Evolutionary conservation across 2,329 filamentous ascomycete genomes (phyloP).

Genomic region (Cryphonectria nitschkei): DNA sequence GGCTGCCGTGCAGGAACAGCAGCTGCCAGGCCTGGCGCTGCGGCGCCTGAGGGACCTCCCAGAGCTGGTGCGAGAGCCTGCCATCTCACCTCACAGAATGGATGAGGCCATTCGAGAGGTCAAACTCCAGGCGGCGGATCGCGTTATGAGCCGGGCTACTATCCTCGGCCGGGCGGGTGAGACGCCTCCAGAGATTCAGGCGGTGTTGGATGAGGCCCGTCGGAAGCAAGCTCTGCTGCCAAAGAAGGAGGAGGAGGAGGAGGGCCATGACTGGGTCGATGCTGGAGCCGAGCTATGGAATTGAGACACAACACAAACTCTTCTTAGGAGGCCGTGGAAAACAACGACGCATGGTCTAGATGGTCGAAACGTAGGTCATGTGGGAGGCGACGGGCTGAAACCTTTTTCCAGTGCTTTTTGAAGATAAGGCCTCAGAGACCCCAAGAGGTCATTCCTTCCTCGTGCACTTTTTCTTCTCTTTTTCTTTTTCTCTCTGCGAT

Average conservation of each 20-base stretch:
- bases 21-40: neutral
- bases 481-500: neutral
- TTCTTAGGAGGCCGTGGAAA: neutral
- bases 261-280: constrained; percentile 6
- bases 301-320: neutral
- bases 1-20: neutral
- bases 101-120: neutral
- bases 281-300: constrained; percentile 1
- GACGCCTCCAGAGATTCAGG: neutral
- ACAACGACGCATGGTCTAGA: neutral
- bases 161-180: constrained; percentile 1
- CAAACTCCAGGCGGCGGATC: neutral
- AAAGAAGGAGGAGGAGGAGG: neutral
- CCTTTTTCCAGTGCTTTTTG: neutral
- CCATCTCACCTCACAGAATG: neutral
- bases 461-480: neutral
- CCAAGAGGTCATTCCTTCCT: neutral
- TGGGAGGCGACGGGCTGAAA: neutral
- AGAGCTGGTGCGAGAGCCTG: neutral
- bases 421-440: neutral
- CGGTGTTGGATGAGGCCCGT: neutral
- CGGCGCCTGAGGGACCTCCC: neutral
- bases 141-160: constrained; percentile 15
- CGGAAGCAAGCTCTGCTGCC: neutral
- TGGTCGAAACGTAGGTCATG: neutral